A percentile compares a stretch with the other conserved stretches of the same genome.
These are phyloP conservation scores for Carex myosuroides DNA, from an alignment of 176 grass and related monocot species.

Conservation along the genomic window DNA sequence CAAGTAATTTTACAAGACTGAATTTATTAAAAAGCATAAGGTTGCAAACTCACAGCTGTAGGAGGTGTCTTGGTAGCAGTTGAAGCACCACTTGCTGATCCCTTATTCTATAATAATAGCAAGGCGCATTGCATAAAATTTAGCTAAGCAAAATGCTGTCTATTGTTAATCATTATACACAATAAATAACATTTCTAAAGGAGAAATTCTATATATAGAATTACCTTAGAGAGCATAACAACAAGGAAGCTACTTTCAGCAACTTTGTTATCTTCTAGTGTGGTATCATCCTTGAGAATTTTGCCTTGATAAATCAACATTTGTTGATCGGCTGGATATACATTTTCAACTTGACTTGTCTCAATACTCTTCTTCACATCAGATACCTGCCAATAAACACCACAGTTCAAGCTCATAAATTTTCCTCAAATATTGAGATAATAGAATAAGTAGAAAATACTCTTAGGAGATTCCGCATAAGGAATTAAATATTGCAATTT, in stretches of 20 bases:
- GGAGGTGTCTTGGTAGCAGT: constrained; percentile 41
- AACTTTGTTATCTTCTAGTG: constrained; percentile 75
- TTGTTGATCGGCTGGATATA: constrained; percentile 77
- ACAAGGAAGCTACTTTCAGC: constrained; percentile 81
- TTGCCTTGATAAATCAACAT: constrained; percentile 97
- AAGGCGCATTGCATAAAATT: constrained; percentile 6
- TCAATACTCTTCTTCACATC: constrained; percentile 89
- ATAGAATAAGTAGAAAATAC: background rate
- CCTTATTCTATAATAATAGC: constrained; percentile 45
- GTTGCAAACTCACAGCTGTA: background rate
- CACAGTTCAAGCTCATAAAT: background rate
- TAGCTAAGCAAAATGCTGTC: background rate
- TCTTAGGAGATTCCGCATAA: background rate
- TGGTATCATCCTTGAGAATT: constrained; percentile 96
- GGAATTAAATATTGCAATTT: background rate
- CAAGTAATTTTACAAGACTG: background rate
- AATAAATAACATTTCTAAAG: background rate
- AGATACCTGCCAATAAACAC: constrained; percentile 38
- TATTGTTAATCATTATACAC: constrained; percentile 2
- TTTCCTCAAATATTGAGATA: background rate
- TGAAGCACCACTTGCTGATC: constrained; percentile 59
- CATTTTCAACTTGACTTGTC: constrained; percentile 47
- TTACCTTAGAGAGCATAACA: constrained; percentile 95
- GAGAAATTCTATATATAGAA: constrained; percentile 3
- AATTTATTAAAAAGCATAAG: constrained; percentile 3